phyloP scores from a whole-genome alignment of 176 grass and related monocot genomes.

The Pharus latifolius region DNA sequence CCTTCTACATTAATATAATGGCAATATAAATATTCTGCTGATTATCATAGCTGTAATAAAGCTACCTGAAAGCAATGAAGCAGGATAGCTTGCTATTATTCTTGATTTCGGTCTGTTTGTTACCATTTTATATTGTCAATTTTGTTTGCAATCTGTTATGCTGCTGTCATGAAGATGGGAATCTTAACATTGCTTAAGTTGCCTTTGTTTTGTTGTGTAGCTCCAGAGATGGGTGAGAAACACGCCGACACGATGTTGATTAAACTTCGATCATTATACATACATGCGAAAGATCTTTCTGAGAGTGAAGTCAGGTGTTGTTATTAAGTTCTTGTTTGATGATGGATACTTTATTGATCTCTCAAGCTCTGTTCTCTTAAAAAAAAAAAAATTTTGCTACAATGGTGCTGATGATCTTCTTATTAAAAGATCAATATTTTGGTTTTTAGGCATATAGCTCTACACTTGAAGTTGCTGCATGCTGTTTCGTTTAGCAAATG shows the following conservation, averaged over 20 bases:
- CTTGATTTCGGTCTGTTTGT: background rate
- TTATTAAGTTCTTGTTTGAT: background rate
- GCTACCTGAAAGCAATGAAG: background rate
- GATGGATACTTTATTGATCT: background rate
- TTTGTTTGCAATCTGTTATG: background rate
- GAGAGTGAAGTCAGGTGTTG: slow-evolving; percentile 80
- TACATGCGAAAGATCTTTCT: slow-evolving; percentile 61
- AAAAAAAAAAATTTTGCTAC: background rate
- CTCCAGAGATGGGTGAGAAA: slow-evolving; percentile 73
- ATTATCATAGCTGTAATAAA: too few species aligned
- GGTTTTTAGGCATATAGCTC: background rate
- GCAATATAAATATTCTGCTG: background rate
- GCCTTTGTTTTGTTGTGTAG: slow-evolving; percentile 54
- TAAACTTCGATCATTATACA: slow-evolving; percentile 63
- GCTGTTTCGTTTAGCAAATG: background rate
- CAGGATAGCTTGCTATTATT: background rate
- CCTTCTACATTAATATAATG: background rate
- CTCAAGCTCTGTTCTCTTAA: too few species aligned
- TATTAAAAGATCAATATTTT: background rate
- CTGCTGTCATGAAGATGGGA: background rate
- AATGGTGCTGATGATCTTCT: background rate
- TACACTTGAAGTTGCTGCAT: background rate
- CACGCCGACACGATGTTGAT: slow-evolving; percentile 34
- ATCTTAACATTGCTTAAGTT: slow-evolving; percentile 25
- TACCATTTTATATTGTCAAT: background rate